Evolutionary conservation across 208 protist genomes (phyloP), one percentile per base, ranked within the genome.

Genomic region (Lotmaria passim): DNA sequence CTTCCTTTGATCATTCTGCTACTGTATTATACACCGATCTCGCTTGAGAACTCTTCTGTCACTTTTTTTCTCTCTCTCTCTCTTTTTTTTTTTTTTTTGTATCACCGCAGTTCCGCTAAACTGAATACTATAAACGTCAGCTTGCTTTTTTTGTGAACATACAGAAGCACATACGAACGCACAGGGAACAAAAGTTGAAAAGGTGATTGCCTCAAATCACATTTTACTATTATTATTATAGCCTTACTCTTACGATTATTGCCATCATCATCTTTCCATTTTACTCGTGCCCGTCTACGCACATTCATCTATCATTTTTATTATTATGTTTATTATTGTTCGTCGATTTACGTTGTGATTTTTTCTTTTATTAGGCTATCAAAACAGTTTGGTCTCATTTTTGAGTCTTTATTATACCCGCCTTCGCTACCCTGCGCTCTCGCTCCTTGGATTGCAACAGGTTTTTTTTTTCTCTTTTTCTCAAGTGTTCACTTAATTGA

Each of bases 401-500:
- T 58, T 31, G 50, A 71, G 33, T 44, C 5, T 56, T 6, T n/a
- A 10, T 55, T 10, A 12, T 36, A 10, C 28, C 28, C 19, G 15
- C 1, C 50, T 58, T 17, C 28, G n/a, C n/a, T n/a, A n/a, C n/a
- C n/a, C n/a, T n/a, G n/a, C n/a, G n/a, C n/a, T n/a, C n/a, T n/a
- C n/a, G n/a, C n/a, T n/a, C n/a, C n/a, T n/a, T n/a, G n/a, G n/a
- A n/a, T n/a, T n/a, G n/a, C n/a, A n/a, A n/a, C n/a, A n/a, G n/a
- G n/a, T 19, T 43, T 38, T 51, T 58, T 60, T 51, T 63, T 73
- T 51, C 46, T 72, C 14, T 62, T 50, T 60, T 39, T 47, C 33
- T 33, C n/a, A n/a, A n/a, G 3, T 47, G n/a, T 55, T 53, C 14
- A 51, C 31, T 38, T 19, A 14, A 39, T 39, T 23, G 10, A 23